Evolutionary conservation across 129 eudicot species (phyloP), one percentile per base, ranked within the genome.

Genomic region (Centaurea solstitialis): DNA sequence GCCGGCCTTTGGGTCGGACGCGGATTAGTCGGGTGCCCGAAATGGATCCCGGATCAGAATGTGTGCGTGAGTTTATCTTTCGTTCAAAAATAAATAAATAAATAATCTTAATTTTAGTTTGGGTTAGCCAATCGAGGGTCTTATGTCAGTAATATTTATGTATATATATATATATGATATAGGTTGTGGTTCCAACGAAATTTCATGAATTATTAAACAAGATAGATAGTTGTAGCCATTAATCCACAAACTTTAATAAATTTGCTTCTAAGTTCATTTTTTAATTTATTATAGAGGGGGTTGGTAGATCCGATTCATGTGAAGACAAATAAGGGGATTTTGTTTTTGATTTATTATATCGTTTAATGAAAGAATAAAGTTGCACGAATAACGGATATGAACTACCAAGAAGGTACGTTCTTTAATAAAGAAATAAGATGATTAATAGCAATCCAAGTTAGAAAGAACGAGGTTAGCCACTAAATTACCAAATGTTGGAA

Each of bases 321-420:
- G 59, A 68, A 72, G 37, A 84, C 76, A 73, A 53, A 47, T 23
- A n/a, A 20, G 13, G 76, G 74, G 75, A 20, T 35, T 43, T 45
- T 70, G n/a, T 38, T 8, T 72, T 72, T 23, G 40, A 40, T 72
- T 72, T 72, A 40, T 72, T 72, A 38, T 72, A 22, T 64, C 68
- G 30, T 64, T 18, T 9, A 38, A 66, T 17, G 30, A 59, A 21
- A 45, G 37, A 72, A 47, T 3, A 64, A 83, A 61, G 69, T 76
- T 75, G 64, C 79, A 47, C 9, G 39, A 68, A 72, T 24, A 77
- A 64, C 50, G 68, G 35, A 45, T 62, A 76, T 37, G 45, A 86
- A 83, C 50, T 21, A 62, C 66, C 68, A 75, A 33, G 82, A 69
- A 86, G 71, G 86, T n/a, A n/a, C n/a, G n/a, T 86, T 86, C 84